Evolutionary conservation across 345 rosid species (phyloP), one percentile per base, ranked within the genome.

Genomic region (Brassica rapa): DNA sequence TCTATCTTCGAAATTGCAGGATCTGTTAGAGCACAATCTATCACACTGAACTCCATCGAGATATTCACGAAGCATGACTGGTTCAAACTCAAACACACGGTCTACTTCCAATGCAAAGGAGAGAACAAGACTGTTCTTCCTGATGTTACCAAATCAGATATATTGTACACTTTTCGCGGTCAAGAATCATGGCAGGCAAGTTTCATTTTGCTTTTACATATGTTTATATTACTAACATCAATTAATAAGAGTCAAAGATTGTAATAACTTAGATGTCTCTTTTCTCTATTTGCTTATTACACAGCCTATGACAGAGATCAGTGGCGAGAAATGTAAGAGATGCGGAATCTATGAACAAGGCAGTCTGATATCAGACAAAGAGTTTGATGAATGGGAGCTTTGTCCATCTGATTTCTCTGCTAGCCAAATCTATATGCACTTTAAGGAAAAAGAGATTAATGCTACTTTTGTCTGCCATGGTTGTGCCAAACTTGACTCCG

Each of bases 291-390:
- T 30, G 10, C 12, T 81, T 37, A 41, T 68, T 81, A 68, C 87
- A 95, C 88, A 96, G 98, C 97, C 98, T 53, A 80, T 96, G 66
- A 88, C 90, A 1, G 86, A 84, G 67, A 77, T 91, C 27, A 33
- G 81, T 12, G 84, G 86, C 25, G 81, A 70, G 51, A 96, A 91
- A 67, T 96, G 99, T 91, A 96, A 93, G 83, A 80, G 97, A 68
- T 96, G 98, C 74, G 97, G 98, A 49, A 80, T 96, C 72, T 96
- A 91, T 49, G 97, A 93, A 89, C 16, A 82, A 85, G 95, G 90
- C 74, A 80, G 33, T 4, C 24, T 89, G 4, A 77, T 84, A 30
- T 60, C 94, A 10, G 97, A 93, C 75, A 93, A 95, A 76, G 86
- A 82, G 25, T 91, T 74, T 78, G 92, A 87, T 49, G 98, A 86